Evolutionary conservation across 495 filamentous ascomycete species (phyloP).

Genomic region (Durotheca rogersii): DNA sequence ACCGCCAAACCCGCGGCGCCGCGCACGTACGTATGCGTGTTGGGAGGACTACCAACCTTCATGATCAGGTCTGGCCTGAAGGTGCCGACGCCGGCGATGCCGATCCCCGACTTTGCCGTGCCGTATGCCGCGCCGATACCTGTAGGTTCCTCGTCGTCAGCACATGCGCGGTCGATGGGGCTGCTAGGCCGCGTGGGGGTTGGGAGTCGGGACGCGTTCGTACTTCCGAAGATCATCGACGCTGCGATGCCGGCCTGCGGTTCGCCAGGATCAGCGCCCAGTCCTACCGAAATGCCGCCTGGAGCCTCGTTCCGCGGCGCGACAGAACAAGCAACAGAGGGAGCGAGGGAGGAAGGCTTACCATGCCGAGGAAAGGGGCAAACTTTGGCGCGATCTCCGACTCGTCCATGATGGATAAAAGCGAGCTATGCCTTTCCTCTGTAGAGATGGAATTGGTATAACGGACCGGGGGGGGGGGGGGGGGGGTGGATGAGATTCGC

Average conservation of each 20-base stretch:
- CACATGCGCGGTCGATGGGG: slow-evolving; percentile 3
- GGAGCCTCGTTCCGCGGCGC: too few species aligned
- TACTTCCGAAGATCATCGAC: slow-evolving; percentile 96
- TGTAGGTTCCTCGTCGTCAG: slow-evolving; percentile 38
- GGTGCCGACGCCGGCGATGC: slow-evolving; percentile 90
- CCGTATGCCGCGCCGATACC: slow-evolving; percentile 94
- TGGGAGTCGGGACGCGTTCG: slow-evolving; percentile 36
- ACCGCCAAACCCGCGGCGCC: too few species aligned
- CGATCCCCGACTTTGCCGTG: slow-evolving; percentile 95
- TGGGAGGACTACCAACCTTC: slow-evolving; percentile 65
- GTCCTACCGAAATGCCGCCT: too few species aligned
- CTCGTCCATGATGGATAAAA: slow-evolving; percentile 64
- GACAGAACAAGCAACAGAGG: slow-evolving; percentile 36
- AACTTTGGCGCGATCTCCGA: slow-evolving; percentile 79
- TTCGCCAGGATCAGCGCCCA: neutral
- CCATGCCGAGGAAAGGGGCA: slow-evolving; percentile 97
- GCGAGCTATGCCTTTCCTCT: too few species aligned
- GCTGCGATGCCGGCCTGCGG: slow-evolving; percentile 79
- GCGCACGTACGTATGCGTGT: too few species aligned
- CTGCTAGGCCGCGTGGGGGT: neutral
- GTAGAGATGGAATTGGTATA: neutral
- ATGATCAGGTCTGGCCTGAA: slow-evolving; percentile 96
- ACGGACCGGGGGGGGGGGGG: neutral
- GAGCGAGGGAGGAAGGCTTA: slow-evolving; percentile 48
- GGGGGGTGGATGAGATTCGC: slow-evolving; percentile 2